A percentile compares a stretch with the other conserved stretches of the same genome.
These are phyloP conservation scores for Erodium moschatum DNA, from an alignment of 441 rosid species.

Conservation along the genomic window DNA sequence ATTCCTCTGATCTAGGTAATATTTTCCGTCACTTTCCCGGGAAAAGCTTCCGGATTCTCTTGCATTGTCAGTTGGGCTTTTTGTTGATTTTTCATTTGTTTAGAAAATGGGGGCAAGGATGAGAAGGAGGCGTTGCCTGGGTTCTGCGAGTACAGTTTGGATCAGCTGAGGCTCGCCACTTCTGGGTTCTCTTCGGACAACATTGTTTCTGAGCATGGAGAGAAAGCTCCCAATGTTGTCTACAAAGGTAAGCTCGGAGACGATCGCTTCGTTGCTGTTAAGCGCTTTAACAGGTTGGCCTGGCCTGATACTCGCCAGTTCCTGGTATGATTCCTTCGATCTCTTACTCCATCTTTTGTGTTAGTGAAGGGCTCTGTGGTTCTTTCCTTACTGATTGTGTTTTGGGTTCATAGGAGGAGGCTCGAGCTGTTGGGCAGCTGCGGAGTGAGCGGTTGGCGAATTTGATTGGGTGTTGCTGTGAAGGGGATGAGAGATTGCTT, in stretches of 20 bases:
- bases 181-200: constrained; percentile 59
- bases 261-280: constrained; percentile 61
- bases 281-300: constrained; percentile 77
- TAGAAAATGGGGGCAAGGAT: constrained; percentile 10
- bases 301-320: constrained; percentile 97
- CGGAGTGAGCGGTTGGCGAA: constrained; percentile 69
- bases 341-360: not conserved
- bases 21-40: constrained; percentile 28
- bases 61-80: not conserved
- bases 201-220: constrained; percentile 88
- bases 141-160: constrained; percentile 66
- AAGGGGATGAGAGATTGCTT: constrained; percentile 85
- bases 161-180: constrained; percentile 67
- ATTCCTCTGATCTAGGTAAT: constrained; percentile 62
- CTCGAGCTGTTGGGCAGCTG: constrained; percentile 73
- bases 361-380: constrained; percentile 17
- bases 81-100: too few relatives aligned
- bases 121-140: constrained; percentile 8
- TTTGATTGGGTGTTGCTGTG: constrained; percentile 82
- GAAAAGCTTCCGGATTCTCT: constrained; percentile 17
- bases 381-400: constrained; percentile 18
- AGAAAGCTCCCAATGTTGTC: constrained; percentile 90
- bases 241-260: constrained; percentile 67
- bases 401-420: constrained; percentile 52
- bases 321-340: constrained; percentile 38